Percentiles rank a stretch among this genome's conserved stretches.
These are phyloP conservation scores for Claviceps arundinis DNA, from an alignment of 2,329 filamentous ascomycete species.

Conservation along the genomic window DNA sequence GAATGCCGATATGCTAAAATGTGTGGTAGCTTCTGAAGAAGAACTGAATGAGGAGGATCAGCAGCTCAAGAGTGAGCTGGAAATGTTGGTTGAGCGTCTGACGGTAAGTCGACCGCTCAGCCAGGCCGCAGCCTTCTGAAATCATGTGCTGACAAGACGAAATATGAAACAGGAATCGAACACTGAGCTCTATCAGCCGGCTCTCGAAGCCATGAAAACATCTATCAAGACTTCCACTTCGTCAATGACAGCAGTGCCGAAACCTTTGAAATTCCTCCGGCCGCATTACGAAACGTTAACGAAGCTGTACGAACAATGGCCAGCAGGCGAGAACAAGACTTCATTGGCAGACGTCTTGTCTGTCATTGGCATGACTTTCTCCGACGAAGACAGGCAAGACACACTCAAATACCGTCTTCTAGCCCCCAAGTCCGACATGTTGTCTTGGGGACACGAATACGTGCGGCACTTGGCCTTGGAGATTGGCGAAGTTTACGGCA, in stretches of 20 bases:
- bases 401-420: constrained; percentile 91
- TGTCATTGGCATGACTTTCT: constrained; percentile 97
- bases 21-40: constrained; percentile 40
- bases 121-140: not conserved
- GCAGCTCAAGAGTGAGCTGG: constrained; percentile 93
- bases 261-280: constrained; percentile 93
- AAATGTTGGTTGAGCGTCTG: constrained; percentile 94
- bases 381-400: constrained; percentile 89
- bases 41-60: constrained; percentile 97
- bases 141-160: not conserved
- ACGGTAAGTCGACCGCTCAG: constrained; percentile 41
- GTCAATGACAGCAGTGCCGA: constrained; percentile 98
- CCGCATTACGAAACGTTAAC: constrained; percentile 89
- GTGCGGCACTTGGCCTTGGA: constrained; percentile 89
- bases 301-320: constrained; percentile 82
- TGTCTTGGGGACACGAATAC: constrained; percentile 97
- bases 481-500: constrained; percentile 87
- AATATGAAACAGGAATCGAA: constrained; percentile 57
- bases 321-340: constrained; percentile 70
- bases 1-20: constrained; percentile 11
- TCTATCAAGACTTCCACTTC: constrained; percentile 99
- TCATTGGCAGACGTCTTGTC: constrained; percentile 89
- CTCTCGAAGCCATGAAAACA: constrained; percentile 91
- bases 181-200: constrained; percentile 75
- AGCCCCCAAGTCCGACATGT: constrained; percentile 81